Base-by-base conservation (phyloP, 108 stramenopile species). In the Nitzschia sp. region DNA sequence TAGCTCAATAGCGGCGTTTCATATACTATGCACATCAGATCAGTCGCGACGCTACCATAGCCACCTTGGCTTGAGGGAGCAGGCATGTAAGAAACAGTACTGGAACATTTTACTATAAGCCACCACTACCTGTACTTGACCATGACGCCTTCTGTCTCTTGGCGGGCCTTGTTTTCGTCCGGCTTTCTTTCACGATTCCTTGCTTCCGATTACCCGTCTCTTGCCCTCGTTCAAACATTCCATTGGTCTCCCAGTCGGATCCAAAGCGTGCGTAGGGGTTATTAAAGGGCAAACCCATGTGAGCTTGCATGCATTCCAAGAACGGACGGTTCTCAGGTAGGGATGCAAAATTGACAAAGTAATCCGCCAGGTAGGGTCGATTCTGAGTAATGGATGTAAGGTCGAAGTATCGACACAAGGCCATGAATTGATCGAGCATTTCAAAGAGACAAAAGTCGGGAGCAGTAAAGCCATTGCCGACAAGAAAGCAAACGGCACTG, bases 401-500 rank as follows among this genome's bases (percentile, higher is more conserved):
- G 24, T 54, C 24, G 51, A 53, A 54, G n/a, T 33, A 51, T 19
- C 32, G 46, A 21, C 59, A 59, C 38, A 78, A 56, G 19, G 25
- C 59, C 13, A 55, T 24, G 34, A 35, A 70, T 59, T 81, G 80
- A 45, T 76, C 70, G 26, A 77, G 24, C 72, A 81, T 81, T 49
- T 77, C 72, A 46, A 46, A 77, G 25, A 81, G 46, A 56, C 72
- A 70, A 56, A 81, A 81, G 42, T 81, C 80, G 0, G 80, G 80
- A n/a, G 80, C 71, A 8, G 68, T 57, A 31, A 42, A 55, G 13
- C 48, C 28, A 32, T 26, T 54, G 33, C 55, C 71, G 15, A 81
- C 58, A 32, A 81, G 49, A 66, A 24, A 28, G n/a, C 38, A 42
- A 42, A 42, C 13, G 13, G 9, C 13, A 42, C 13, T 6, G 13